These are phyloP conservation scores for Claviceps purpurea DNA, from an alignment of 2,329 filamentous ascomycete genomes.

Conservation along the genomic window DNA sequence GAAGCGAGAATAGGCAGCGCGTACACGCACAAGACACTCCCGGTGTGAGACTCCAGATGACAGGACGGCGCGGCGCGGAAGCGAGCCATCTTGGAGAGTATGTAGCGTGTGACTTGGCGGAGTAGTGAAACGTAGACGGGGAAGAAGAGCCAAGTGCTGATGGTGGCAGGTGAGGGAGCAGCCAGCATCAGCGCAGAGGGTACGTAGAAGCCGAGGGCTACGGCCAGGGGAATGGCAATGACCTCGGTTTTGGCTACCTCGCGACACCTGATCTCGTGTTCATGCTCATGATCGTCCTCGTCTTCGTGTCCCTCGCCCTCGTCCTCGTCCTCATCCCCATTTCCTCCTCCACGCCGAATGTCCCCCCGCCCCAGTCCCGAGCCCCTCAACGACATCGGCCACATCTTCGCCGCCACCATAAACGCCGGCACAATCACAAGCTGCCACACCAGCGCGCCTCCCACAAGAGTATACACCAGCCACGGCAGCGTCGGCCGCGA, in stretches of 20 bases:
- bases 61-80: slow-evolving; percentile 17
- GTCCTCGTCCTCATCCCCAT: background rate
- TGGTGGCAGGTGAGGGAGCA: slow-evolving; percentile 16
- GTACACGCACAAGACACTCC: slow-evolving; percentile 29
- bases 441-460: slow-evolving; percentile 38
- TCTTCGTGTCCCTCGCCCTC: background rate
- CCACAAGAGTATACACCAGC: slow-evolving; percentile 34
- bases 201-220: slow-evolving; percentile 32
- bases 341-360: too few relatives aligned
- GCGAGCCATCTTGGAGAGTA: slow-evolving; percentile 13
- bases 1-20: slow-evolving; percentile 31
- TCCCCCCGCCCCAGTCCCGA: too few relatives aligned
- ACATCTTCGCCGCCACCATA: slow-evolving; percentile 26
- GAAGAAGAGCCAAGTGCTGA: slow-evolving; percentile 38
- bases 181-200: slow-evolving; percentile 33
- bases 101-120: slow-evolving; percentile 22
- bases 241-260: slow-evolving; percentile 35
- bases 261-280: background rate
- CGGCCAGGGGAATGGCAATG: slow-evolving; percentile 39
- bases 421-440: slow-evolving; percentile 37
- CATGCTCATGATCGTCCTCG: slow-evolving; percentile 6
- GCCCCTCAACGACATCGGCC: slow-evolving; percentile 8
- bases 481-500: slow-evolving; percentile 27
- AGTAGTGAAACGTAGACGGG: slow-evolving; percentile 34
- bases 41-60: slow-evolving; percentile 29